Conservation (phyloP, 2,329 filamentous ascomycete species). For the Verticillium nonalfalfae region DNA sequence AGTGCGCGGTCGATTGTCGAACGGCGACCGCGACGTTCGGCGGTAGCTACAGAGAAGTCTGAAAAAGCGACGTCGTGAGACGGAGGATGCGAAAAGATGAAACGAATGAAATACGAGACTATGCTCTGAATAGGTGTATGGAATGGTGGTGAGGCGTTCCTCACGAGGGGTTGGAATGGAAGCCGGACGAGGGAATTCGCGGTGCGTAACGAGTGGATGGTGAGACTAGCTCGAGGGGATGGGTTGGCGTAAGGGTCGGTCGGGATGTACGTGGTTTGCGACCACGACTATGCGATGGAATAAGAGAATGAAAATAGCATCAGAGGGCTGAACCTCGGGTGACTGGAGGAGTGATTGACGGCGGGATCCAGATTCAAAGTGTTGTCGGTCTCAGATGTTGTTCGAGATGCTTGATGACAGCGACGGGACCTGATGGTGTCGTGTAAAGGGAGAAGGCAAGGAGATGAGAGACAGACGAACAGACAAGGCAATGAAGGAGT, state of each 20-base stretch:
- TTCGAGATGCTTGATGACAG: neutral
- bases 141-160: neutral
- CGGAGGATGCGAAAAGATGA: neutral
- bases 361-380: neutral
- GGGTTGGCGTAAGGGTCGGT: neutral
- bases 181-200: conserved; percentile 4
- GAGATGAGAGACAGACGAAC: neutral
- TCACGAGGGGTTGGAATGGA: neutral
- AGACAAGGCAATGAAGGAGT: neutral
- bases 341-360: neutral
- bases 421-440: neutral
- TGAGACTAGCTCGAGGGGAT: conserved; percentile 12
- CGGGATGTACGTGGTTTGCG: neutral
- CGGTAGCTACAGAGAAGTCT: neutral
- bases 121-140: neutral
- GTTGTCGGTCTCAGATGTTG: neutral
- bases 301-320: neutral
- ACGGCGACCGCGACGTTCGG: neutral
- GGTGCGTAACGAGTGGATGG: conserved; percentile 11
- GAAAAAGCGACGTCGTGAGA: neutral
- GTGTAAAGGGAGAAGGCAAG: neutral
- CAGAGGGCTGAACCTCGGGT: neutral
- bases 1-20: neutral
- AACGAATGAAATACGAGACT: neutral
- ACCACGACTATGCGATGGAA: neutral